Base-by-base conservation (phyloP, 2,329 filamentous ascomycete species). In the Colletotrichum scovillei region DNA sequence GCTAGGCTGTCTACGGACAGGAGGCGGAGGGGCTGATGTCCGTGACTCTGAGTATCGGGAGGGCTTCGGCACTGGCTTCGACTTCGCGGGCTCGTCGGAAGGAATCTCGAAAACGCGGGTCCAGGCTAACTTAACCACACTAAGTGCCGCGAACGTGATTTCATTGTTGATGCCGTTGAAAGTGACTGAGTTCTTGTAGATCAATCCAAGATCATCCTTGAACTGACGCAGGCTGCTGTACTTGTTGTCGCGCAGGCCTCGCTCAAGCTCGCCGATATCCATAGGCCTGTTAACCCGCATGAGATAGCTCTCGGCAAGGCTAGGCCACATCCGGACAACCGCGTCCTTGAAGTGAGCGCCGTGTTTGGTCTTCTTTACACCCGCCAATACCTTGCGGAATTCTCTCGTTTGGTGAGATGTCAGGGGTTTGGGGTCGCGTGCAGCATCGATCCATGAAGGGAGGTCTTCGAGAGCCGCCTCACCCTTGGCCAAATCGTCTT, bases 161-260 rank as follows among this genome's bases (percentile, higher is more conserved):
- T 90, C 85, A 78, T 98, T 95, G 5, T 89, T 85, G 0, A 89
- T 85, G 16, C 96, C 95, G 80, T 99, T 99, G 88, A 98, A 99
- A 0, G 86, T 84, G 49, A 92, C 81, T 0, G 93, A 91, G 81
- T 99, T 99, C 72, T 91, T 86, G 75, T 96, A 90, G 81, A 99
- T 93, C 67, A 95, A 87, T 38, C 92, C 85, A 64, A 98, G 88
- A 78, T 98, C 95, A 58, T 87, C 86, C 77, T 92, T 91, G 79
- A 98, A 92, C 5, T 91, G 91, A 63, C 92, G 90, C n/a, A 95
- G 88, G 6, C 89, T 91, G 9, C 83, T 79, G 81, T 98, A 98
- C 60, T 76, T 75, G 28, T 88, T 83, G 35, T 90, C 88, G 78
- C 94, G 94, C 46, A 98, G 82, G 76, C 94, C 95, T 65, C 88